phyloP scores from a whole-genome alignment of 176 grass and related monocot genomes.

The Hordeum marinum region DNA sequence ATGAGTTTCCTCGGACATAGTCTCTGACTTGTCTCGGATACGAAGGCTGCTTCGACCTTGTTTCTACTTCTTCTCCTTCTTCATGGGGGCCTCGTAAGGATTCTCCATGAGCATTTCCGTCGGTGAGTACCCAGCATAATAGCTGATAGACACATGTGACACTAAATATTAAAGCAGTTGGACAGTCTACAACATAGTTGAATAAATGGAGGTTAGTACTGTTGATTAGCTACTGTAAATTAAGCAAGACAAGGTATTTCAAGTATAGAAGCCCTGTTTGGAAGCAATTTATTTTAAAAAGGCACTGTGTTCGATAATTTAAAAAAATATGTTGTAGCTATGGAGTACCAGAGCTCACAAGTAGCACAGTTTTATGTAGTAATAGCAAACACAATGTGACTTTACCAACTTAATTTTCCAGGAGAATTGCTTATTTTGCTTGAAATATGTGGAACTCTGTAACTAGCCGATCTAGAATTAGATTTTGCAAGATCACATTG shows the following conservation, averaged over 20 bases:
- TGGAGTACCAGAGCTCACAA: neutral
- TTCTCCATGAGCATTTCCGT: no score
- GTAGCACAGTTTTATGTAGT: neutral
- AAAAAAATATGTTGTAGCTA: neutral
- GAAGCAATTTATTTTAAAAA: neutral
- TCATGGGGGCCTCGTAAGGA: no score
- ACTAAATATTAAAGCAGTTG: constrained; percentile 8
- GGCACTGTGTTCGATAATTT: neutral
- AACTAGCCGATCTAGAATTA: neutral
- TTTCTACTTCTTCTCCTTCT: no score
- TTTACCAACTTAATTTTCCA: neutral
- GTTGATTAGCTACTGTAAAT: neutral
- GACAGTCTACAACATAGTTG: neutral
- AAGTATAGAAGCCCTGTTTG: neutral
- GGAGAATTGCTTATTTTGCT: neutral
- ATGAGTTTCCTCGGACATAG: no score
- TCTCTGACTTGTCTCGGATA: no score
- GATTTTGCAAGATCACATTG: neutral
- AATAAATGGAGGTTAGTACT: neutral
- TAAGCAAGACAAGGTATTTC: neutral
- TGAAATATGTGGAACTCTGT: neutral
- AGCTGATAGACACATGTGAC: neutral
- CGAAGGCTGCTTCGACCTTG: no score
- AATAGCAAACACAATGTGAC: neutral
- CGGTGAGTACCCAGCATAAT: neutral